phyloP scores from a whole-genome alignment of 352 stramenopile species.

The Aphanomyces stellatus region DNA sequence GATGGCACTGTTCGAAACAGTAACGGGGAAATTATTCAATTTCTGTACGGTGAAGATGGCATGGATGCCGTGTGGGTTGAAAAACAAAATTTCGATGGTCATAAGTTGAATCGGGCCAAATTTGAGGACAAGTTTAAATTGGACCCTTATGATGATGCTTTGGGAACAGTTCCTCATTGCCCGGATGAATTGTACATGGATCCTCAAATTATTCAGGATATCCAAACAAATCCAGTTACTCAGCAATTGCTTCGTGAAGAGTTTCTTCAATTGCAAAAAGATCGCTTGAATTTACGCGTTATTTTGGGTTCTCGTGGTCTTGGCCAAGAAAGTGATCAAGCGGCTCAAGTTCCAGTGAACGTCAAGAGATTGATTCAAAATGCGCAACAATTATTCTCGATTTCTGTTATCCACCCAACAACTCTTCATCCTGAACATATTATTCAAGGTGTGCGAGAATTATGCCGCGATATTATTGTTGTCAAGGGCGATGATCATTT shows the following conservation, averaged over 20 bases:
- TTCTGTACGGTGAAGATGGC: slow-evolving; percentile 95
- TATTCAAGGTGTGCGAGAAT: slow-evolving; percentile 85
- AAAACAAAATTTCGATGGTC: slow-evolving; percentile 92
- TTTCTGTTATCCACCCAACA: slow-evolving; percentile 89
- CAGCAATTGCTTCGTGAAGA: slow-evolving; percentile 92
- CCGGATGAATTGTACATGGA: slow-evolving; percentile 79
- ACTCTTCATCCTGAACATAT: slow-evolving; percentile 89
- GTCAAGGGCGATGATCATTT: slow-evolving; percentile 92
- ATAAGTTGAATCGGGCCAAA: slow-evolving; percentile 84
- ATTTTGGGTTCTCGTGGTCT: slow-evolving; percentile 94
- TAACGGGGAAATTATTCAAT: slow-evolving; percentile 81
- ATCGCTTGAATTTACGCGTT: slow-evolving; percentile 90
- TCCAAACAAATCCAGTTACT: slow-evolving; percentile 90
- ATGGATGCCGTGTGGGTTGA: slow-evolving; percentile 99
- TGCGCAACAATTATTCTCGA: slow-evolving; percentile 90
- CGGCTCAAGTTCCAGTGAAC: slow-evolving; percentile 89
- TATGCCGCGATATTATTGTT: slow-evolving; percentile 95
- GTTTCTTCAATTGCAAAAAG: slow-evolving; percentile 89
- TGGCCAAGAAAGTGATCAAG: slow-evolving; percentile 88
- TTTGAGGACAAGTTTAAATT: slow-evolving; percentile 93
- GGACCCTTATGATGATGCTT: slow-evolving; percentile 87
- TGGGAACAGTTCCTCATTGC: slow-evolving; percentile 85
- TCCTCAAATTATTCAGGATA: slow-evolving; percentile 82
- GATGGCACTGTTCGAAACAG: slow-evolving; percentile 98
- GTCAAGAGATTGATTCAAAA: slow-evolving; percentile 95